Conservation (phyloP, 768 basidiomycete genomes). For the Ramaria sp. region DNA sequence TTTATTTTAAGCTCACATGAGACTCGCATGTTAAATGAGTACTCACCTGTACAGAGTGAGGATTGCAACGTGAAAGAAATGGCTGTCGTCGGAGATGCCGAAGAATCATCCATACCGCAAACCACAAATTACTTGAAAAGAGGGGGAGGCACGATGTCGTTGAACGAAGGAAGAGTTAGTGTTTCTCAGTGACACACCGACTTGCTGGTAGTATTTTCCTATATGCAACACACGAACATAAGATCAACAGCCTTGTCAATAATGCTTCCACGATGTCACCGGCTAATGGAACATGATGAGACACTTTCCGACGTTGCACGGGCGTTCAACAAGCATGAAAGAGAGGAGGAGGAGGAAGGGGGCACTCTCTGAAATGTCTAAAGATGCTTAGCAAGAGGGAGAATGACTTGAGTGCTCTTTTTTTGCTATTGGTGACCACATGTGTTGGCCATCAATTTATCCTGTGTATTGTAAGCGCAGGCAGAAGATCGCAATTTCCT, state of each 20-base stretch:
- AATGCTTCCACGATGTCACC: background rate
- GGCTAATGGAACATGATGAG: background rate
- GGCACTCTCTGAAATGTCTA: background rate
- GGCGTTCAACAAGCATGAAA: background rate
- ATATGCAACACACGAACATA: background rate
- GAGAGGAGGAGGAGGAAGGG: background rate
- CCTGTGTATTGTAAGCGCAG: background rate
- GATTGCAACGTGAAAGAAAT: slow-evolving; percentile 1
- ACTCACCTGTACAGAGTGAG: background rate
- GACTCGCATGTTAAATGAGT: background rate
- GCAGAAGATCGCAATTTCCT: background rate
- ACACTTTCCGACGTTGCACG: background rate
- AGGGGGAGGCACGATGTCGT: background rate
- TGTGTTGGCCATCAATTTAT: background rate
- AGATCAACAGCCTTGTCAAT: slow-evolving; percentile 4
- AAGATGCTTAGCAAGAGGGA: background rate
- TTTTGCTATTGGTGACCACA: background rate
- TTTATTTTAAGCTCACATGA: background rate
- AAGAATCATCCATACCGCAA: background rate
- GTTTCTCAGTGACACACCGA: background rate
- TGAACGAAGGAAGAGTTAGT: background rate
- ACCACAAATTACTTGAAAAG: background rate
- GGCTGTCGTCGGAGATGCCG: background rate
- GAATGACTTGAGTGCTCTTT: background rate
- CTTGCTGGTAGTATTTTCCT: background rate